Conservation (phyloP, 2,329 filamentous ascomycete genomes). For the Colletotrichum acutatum region DNA sequence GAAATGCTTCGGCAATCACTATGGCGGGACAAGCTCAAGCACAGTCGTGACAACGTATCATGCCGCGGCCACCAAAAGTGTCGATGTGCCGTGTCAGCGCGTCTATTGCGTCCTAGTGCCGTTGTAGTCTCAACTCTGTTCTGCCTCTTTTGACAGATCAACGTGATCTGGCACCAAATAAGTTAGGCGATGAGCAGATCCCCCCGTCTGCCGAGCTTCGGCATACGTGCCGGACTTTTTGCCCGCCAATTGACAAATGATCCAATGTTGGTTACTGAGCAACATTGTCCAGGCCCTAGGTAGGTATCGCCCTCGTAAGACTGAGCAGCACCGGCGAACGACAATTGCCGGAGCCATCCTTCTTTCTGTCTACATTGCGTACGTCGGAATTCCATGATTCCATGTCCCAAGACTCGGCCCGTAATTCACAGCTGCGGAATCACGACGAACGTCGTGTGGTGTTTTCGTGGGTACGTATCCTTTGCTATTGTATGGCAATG, state of each 20-base stretch:
- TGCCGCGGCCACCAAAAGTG: conserved; percentile 12
- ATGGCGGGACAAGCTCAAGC: background rate
- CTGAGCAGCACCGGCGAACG: background rate
- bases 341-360: background rate
- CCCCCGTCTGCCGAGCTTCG: conserved; percentile 24
- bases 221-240: conserved; percentile 12
- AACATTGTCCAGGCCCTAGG: background rate
- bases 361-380: background rate
- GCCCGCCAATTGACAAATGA: background rate
- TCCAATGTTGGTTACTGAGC: background rate
- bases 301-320: background rate
- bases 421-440: background rate
- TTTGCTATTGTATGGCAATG: background rate
- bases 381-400: background rate
- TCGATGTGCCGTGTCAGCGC: conserved; percentile 17
- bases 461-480: background rate
- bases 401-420: background rate
- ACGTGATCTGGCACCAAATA: conserved; percentile 8
- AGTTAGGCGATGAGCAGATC: conserved; percentile 13
- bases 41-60: background rate
- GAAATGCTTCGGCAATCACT: background rate
- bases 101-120: conserved; percentile 21
- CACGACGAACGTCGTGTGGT: background rate
- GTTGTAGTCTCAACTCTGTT: conserved; percentile 25
- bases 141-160: conserved; percentile 21